These are phyloP conservation scores for Pecoramyces ruminantium DNA, from an alignment of 192 early-diverging fungal genomes.

Conservation along the genomic window DNA sequence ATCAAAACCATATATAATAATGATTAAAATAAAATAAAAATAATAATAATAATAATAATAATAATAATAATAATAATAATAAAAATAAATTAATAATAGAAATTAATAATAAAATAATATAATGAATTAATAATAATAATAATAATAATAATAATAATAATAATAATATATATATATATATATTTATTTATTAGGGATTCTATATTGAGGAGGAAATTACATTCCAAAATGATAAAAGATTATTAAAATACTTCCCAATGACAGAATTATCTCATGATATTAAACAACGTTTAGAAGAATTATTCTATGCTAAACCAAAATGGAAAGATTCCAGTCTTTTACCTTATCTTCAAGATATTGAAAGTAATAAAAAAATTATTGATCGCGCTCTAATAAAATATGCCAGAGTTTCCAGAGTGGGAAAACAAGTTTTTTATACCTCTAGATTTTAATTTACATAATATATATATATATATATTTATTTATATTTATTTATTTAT, in stretches of 20 bases:
- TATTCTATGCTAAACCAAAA: neutral
- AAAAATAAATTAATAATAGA: no score
- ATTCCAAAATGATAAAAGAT: neutral
- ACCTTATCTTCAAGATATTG: neutral
- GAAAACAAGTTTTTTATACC: neutral
- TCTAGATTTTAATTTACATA: neutral
- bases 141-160: no score
- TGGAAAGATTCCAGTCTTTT: neutral
- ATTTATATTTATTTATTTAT: no score
- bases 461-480: no score
- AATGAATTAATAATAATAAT: no score
- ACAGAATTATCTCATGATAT: neutral
- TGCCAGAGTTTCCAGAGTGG: neutral
- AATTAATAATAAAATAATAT: no score
- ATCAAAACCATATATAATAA: no score
- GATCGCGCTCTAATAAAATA: neutral
- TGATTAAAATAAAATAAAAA: no score
- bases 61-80: no score
- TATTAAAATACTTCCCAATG: neutral
- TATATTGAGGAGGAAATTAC: neutral
- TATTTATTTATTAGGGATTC: neutral
- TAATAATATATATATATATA: neutral
- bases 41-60: no score
- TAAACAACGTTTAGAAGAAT: neutral
- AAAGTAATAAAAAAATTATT: neutral